These are phyloP conservation scores for Adenanthera pavonina DNA, from an alignment of 306 rosid species.

Conservation along the genomic window DNA sequence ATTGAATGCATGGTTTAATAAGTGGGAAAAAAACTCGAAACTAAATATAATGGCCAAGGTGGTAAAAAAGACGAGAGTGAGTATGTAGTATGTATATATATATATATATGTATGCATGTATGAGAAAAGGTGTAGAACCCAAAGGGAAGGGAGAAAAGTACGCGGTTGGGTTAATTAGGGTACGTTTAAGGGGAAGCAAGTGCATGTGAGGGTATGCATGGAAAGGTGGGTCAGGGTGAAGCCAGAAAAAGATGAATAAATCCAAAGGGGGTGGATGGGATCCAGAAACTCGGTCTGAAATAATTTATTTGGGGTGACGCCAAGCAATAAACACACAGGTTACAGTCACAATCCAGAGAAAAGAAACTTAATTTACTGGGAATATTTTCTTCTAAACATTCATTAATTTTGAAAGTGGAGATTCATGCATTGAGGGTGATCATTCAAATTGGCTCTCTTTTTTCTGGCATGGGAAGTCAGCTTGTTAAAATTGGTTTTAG, in stretches of 20 bases:
- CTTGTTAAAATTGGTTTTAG: too few relatives aligned
- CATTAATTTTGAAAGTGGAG: not conserved
- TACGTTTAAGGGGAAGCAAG: conserved; percentile 37
- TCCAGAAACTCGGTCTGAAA: conserved; percentile 51
- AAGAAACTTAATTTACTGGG: too few relatives aligned
- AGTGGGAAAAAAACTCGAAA: too few relatives aligned
- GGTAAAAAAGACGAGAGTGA: not conserved
- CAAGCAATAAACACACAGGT: conserved; percentile 47
- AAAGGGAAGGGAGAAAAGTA: not conserved
- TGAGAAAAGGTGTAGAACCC: not conserved
- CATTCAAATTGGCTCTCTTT: too few relatives aligned
- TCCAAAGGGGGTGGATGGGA: conserved; percentile 52
- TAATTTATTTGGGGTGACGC: conserved; percentile 64
- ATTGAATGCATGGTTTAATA: too few relatives aligned
- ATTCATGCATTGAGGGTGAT: not conserved
- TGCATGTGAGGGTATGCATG: conserved; percentile 75
- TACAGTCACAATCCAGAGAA: conserved; percentile 29
- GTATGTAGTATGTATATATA: too few relatives aligned
- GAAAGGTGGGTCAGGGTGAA: conserved; percentile 58
- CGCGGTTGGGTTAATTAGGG: conserved; percentile 10
- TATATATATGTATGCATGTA: too few relatives aligned
- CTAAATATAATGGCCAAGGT: not conserved
- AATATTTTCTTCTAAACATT: too few relatives aligned
- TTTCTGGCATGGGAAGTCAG: too few relatives aligned
- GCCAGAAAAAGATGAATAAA: conserved; percentile 39